Evolutionary conservation across 2,329 filamentous ascomycete species (phyloP).

Genomic region (Fusarium liriodendri): DNA sequence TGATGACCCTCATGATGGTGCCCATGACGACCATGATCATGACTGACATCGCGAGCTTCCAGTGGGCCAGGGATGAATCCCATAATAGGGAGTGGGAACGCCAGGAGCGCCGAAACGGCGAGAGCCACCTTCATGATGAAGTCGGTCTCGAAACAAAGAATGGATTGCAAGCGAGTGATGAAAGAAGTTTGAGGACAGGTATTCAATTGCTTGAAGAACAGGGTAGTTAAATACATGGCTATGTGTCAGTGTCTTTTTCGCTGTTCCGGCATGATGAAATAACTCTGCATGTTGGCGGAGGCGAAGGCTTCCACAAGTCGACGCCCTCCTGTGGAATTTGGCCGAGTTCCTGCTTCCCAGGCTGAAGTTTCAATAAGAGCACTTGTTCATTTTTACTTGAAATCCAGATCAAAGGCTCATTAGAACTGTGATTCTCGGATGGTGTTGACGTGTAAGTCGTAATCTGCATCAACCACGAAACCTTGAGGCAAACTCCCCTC

Average conservation of each 20-base stretch:
- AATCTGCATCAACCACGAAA: neutral
- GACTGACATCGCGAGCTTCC: neutral
- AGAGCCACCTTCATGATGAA: conserved; percentile 40
- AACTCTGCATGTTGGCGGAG: neutral
- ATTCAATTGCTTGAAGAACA: neutral
- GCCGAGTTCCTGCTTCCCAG: neutral
- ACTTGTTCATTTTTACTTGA: neutral
- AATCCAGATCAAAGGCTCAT: neutral
- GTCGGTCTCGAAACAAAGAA: neutral
- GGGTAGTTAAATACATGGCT: conserved; percentile 10
- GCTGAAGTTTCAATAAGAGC: neutral
- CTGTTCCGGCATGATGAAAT: neutral
- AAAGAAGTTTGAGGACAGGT: neutral
- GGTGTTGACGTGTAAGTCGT: neutral
- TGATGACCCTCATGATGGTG: neutral
- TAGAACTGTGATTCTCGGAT: no score
- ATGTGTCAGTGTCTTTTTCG: neutral
- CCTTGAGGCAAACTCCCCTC: conserved; percentile 9
- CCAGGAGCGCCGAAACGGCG: conserved; percentile 37
- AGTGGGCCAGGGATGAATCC: neutral
- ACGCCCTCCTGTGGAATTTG: neutral
- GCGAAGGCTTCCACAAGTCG: neutral
- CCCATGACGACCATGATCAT: neutral
- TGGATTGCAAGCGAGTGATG: neutral
- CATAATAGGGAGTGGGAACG: conserved; percentile 25